phyloP scores from a whole-genome alignment of 2,329 filamentous ascomycete genomes.

The Trichoderma harzianum region DNA sequence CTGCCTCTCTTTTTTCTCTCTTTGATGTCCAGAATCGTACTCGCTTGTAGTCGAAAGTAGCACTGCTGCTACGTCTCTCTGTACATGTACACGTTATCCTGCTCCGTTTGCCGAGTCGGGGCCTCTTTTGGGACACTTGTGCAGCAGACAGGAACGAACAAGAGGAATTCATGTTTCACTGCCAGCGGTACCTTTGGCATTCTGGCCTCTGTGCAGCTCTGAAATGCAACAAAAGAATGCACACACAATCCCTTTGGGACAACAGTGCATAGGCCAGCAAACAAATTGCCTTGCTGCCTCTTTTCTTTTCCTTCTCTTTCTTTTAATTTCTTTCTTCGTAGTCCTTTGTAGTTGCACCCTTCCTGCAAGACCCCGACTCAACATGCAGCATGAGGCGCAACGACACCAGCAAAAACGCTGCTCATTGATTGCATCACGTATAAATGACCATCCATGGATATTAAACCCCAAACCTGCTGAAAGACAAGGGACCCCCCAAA shows the following conservation, averaged over 20 bases:
- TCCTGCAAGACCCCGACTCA: background rate
- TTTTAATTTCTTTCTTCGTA: background rate
- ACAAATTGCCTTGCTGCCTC: background rate
- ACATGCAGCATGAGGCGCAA: background rate
- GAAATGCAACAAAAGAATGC: conserved; percentile 6
- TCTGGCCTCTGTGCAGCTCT: background rate
- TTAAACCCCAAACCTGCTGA: background rate
- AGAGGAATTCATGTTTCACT: conserved; percentile 15
- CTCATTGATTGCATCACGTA: background rate
- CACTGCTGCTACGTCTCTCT: background rate
- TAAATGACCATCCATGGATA: background rate
- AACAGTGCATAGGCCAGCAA: background rate
- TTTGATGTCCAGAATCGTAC: background rate
- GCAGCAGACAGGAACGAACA: background rate
- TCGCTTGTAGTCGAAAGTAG: background rate
- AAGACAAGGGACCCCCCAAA: background rate
- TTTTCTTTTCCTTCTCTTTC: background rate
- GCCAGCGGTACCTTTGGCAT: background rate
- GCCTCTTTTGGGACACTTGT: background rate
- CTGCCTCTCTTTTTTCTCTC: background rate
- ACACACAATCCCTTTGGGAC: background rate
- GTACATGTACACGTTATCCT: background rate
- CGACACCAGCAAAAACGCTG: background rate
- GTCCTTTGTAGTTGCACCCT: background rate
- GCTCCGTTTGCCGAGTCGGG: background rate